Evolutionary conservation across 495 filamentous ascomycete genomes (phyloP), one percentile per base, ranked within the genome.

Genomic region (Hyaloscypha variabilis): DNA sequence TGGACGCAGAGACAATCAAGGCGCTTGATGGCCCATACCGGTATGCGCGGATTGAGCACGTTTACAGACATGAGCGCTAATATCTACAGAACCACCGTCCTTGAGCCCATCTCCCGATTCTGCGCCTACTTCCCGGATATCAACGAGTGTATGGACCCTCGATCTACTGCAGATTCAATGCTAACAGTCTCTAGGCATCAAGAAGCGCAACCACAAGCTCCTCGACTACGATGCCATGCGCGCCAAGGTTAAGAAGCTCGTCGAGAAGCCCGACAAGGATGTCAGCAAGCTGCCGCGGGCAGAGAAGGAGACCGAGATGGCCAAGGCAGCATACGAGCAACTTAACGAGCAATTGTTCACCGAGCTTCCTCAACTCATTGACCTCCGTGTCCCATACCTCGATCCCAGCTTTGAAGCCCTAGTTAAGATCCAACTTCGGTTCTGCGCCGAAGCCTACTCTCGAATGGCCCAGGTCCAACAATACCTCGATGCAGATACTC

Each of bases 381-480:
- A 99, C 71, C 84, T 99, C 52, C 90, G 95, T 30, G 95, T 99
- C 8, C 95, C 95, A 0, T 99, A 99, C 74, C 85, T 99, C 64
- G 95, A 99, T 73, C 95, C 95, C 1, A 91, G 88, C 63, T 99
- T 99, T 74, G 95, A 99, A 77, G 95, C 95, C 0, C 85, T 99
- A 55, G 95, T 99, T 67, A 99, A 99, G 83, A 99, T 99, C 70
- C 95, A 99, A 79, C 78, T 99, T 65, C 86, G 95, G 30, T 99
- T 99, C 80, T 99, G 95, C 75, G 95, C 95, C 13, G 95, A 99
- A 77, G 95, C 95, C 11, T 99, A 99, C 75, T 91, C 87, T 36
- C 82, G 95, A 25, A 98, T 99, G 95, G 95, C 95, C 10, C 95
- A 99, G 81, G 95, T 99, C 66, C 95, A 99, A 80, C 96, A 99